These are phyloP conservation scores for Entomophthora muscae DNA, from an alignment of 371 early-diverging fungal genomes.

Conservation along the genomic window DNA sequence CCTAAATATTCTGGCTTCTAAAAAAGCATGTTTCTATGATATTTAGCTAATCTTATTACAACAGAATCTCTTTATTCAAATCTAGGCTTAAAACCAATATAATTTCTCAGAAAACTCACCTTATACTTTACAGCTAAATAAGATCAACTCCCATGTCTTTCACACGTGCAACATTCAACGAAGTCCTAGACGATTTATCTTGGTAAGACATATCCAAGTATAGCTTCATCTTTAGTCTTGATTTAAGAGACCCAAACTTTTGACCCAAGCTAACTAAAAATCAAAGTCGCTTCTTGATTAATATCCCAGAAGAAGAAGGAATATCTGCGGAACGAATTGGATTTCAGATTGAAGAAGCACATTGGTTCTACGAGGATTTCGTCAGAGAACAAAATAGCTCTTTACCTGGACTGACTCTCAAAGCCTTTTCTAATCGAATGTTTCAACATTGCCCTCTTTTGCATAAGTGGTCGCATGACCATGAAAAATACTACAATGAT, in stretches of 20 bases:
- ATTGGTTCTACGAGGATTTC: constrained; percentile 99
- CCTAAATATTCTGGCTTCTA: too few species aligned
- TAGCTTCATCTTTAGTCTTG: neutral
- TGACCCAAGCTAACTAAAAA: neutral
- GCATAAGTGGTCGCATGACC: constrained; percentile 68
- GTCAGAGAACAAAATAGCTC: constrained; percentile 63
- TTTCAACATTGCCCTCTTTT: constrained; percentile 79
- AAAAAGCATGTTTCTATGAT: too few species aligned
- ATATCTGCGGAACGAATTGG: constrained; percentile 82
- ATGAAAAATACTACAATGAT: constrained; percentile 66
- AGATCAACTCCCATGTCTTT: too few species aligned
- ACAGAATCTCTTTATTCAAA: too few species aligned
- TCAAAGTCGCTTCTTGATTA: constrained; percentile 91
- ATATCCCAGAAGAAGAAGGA: constrained; percentile 86
- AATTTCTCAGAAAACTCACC: too few species aligned
- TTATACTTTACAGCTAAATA: too few species aligned
- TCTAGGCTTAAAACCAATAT: too few species aligned
- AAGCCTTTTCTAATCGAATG: constrained; percentile 53
- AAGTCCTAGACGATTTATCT: neutral
- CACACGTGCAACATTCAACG: neutral
- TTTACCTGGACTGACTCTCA: constrained; percentile 60
- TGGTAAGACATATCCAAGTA: neutral
- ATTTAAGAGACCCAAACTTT: neutral
- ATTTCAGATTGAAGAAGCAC: constrained; percentile 98
- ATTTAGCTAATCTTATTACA: too few species aligned